Percentiles rank a stretch among this genome's conserved stretches.
Evolutionary conservation across 257 asterid species (phyloP).

Genomic region (Knoxia roxburghii): DNA sequence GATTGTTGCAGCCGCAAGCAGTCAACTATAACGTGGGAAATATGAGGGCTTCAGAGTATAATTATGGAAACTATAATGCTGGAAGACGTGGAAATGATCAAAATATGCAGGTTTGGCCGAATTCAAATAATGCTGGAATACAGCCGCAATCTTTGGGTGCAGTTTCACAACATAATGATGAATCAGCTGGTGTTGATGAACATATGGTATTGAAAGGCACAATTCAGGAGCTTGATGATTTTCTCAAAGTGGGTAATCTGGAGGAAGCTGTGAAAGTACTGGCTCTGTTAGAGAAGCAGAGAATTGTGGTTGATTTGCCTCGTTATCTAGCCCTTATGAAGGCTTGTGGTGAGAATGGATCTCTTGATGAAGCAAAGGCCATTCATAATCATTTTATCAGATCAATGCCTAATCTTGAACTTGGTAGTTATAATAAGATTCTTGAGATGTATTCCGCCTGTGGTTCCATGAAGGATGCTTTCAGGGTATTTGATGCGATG

Average conservation of each 20-base stretch:
- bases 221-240: constrained; percentile 53
- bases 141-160: constrained; percentile 23
- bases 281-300: constrained; percentile 39
- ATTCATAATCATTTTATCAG: constrained; percentile 55
- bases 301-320: constrained; percentile 45
- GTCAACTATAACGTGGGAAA: constrained; percentile 19
- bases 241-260: constrained; percentile 42
- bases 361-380: constrained; percentile 52
- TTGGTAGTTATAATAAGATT: constrained; percentile 48
- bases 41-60: constrained; percentile 16
- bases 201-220: constrained; percentile 23
- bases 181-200: constrained; percentile 15
- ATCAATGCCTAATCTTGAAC: constrained; percentile 38
- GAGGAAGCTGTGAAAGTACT: constrained; percentile 57
- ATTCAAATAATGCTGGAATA: constrained; percentile 19
- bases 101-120: constrained; percentile 13
- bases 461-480: constrained; percentile 65
- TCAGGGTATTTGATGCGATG: constrained; percentile 55
- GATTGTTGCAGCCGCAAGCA: constrained; percentile 18
- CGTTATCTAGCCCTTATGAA: constrained; percentile 47
- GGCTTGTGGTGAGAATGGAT: constrained; percentile 57
- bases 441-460: constrained; percentile 68
- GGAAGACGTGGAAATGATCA: constrained; percentile 19
- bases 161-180: constrained; percentile 7
- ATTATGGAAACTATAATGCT: constrained; percentile 12